Evolutionary conservation across 768 basidiomycete species (phyloP).

Genomic region (Rhizopogon salebrosus): DNA sequence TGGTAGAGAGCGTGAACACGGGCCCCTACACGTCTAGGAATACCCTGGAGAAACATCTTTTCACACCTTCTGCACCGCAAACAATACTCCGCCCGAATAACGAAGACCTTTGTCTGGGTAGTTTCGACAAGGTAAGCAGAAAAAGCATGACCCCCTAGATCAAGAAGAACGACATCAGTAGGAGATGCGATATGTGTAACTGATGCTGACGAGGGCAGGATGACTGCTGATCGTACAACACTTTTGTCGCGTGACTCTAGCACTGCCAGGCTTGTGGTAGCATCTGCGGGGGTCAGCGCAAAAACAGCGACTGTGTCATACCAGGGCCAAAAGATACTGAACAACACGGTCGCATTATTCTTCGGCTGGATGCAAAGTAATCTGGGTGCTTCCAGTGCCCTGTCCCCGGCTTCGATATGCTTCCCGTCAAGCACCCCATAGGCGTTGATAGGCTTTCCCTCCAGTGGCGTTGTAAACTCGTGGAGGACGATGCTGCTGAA

Average conservation of each 20-base stretch:
- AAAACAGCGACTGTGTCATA: constrained; percentile 29
- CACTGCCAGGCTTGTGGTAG: constrained; percentile 4
- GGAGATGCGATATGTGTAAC: background rate
- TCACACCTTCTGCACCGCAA: constrained; percentile 1
- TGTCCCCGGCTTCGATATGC: constrained; percentile 35
- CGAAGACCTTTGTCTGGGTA: constrained; percentile 28
- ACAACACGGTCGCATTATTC: constrained; percentile 11
- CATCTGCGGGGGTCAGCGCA: constrained; percentile 4
- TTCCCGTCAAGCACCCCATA: constrained; percentile 18
- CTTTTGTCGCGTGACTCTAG: background rate
- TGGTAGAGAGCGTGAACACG: too few species aligned
- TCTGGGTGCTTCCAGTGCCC: constrained; percentile 38
- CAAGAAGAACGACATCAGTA: constrained; percentile 29
- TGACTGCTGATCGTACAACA: constrained; percentile 6
- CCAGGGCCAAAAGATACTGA: constrained; percentile 16
- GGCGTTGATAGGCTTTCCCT: constrained; percentile 3
- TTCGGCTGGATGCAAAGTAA: constrained; percentile 16
- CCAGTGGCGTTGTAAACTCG: constrained; percentile 19
- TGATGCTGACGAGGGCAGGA: constrained; percentile 7
- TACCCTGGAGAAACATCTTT: constrained; percentile 12
- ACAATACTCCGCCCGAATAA: constrained; percentile 26
- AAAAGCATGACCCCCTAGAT: constrained; percentile 34
- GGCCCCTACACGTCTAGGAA: background rate
- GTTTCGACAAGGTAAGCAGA: constrained; percentile 29
- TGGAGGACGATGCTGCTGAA: constrained; percentile 32